These are phyloP conservation scores for Exophiala aquamarina DNA, from an alignment of 2,329 filamentous ascomycete species.

Conservation along the genomic window DNA sequence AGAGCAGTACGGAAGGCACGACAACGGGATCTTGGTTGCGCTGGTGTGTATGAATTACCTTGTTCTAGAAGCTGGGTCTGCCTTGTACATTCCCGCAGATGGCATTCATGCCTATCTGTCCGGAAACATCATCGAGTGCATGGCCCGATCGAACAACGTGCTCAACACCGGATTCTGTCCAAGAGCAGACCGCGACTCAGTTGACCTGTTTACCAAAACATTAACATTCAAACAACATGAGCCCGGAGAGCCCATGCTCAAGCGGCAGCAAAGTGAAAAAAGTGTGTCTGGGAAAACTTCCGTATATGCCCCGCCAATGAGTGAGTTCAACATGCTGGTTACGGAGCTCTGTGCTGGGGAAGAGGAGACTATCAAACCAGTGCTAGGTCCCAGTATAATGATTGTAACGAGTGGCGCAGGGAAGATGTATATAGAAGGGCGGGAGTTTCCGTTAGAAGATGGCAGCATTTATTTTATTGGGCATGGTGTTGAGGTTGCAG, in stretches of 20 bases:
- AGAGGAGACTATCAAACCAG: constrained; percentile 55
- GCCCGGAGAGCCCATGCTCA: constrained; percentile 57
- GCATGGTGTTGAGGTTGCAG: constrained; percentile 52
- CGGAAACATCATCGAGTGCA: constrained; percentile 76
- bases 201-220: constrained; percentile 63
- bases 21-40: constrained; percentile 69
- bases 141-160: constrained; percentile 74
- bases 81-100: constrained; percentile 70
- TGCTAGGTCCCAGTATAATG: constrained; percentile 63
- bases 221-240: constrained; percentile 66
- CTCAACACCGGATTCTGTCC: constrained; percentile 75
- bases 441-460: constrained; percentile 56
- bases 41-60: constrained; percentile 75
- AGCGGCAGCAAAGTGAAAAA: constrained; percentile 48
- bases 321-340: constrained; percentile 69
- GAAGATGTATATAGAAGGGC: constrained; percentile 54
- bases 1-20: constrained; percentile 62
- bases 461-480: constrained; percentile 69
- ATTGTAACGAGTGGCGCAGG: constrained; percentile 63
- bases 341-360: constrained; percentile 59
- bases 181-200: constrained; percentile 60
- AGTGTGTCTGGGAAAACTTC: constrained; percentile 61
- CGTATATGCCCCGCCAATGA: constrained; percentile 66
- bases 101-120: constrained; percentile 72
- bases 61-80: constrained; percentile 63